Base-by-base conservation (phyloP, 805 yeast genomes). In the Maudiozyma serrabonitensis region DNA sequence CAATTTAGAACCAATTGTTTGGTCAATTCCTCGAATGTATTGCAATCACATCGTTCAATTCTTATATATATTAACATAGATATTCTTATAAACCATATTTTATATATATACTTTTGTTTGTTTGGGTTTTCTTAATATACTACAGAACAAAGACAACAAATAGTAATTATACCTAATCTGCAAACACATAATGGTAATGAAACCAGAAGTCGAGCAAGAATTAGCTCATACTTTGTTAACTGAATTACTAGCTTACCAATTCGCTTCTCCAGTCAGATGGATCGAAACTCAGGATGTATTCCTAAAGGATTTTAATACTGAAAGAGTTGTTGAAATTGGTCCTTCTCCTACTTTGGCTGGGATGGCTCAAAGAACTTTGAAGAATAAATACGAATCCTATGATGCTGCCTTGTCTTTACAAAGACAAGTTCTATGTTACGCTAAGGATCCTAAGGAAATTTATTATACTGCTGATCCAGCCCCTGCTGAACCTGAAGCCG, bases 221-320 rank as follows among this genome's bases (percentile, higher is more conserved):
- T 80, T 93, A 58, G 95, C 99, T 58, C 98, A 93, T 69, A 83
- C 87, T 57, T 76, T 93, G 56, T 78, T 93, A 67, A 89, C 97
- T 26, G 99, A 93, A 78, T 81, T 93, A 60, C 78, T 93, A 73
- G 98, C 99, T 48, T 93, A 90, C 74, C 99, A 93, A 72, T 93
- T 93, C 65, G 99, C 99, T 46, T 90, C 97, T 54, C 99, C 99
- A 45, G 99, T 93, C 56, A 83, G 98, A 78, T 93, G 99, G 98
- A 93, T 95, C 69, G 99, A 95, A 69, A 93, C 99, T 54, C 99
- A 93, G 73, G 99, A 93, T 74, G 98, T 93, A 51, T 86, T 93
- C 67, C 79, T 93, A 68, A 86, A 87, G 69, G 93, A 89, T 61
- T 84, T 81, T 79, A 89, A 91, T 72, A 85, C 97, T 54, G 99